Evolutionary conservation across 2,329 filamentous ascomycete species (phyloP), one percentile per base, ranked within the genome.

Genomic region (Chaetomiaceae sp.): DNA sequence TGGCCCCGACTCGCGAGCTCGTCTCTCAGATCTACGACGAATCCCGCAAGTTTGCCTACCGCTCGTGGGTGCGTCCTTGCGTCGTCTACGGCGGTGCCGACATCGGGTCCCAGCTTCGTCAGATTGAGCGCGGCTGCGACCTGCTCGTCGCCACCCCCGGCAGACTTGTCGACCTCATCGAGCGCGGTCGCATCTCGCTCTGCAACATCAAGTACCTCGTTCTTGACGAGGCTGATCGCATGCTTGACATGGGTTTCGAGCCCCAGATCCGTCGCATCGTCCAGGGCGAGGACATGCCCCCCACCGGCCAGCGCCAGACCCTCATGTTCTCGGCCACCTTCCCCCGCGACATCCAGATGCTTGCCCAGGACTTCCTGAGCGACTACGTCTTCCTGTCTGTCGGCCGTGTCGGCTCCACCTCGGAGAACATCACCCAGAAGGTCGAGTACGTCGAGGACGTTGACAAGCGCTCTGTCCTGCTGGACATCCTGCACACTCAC

Each of bases 161-260:
- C 73, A 89, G 93, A 84, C 81, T 99, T 60, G 91, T 97, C 66
- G 93, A 99, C 71, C 79, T 99, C 73, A 95, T 99, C 67, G 93
- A 97, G 80, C 89, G 93, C 79, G 93, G 93, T 66, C 89, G 92
- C 68, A 97, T 99, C 70, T 97, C 93, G 39, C 85, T 99, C 50
- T 83, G 85, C 72, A 96, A 96, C 81, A 99, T 99, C 81, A 97
- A 96, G 79, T 99, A 99, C 70, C 82, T 99, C 56, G 89, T 99
- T 63, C 88, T 99, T 49, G 93, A 99, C 64, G 93, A 99, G 82
- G 93, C 93, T 71, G 93, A 99, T 78, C 93, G 93, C 71, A 99
- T 99, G 93, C 81, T 99, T 80, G 93, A 99, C 81, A 99, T 99
- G 93, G 93, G 93, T 93, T 99, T 99, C 80, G 93, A 99, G 79